A percentile compares a stretch with the other conserved stretches of the same genome.
phyloP scores from a whole-genome alignment of 305 asterid species.

The Ilex paraguariensis region DNA sequence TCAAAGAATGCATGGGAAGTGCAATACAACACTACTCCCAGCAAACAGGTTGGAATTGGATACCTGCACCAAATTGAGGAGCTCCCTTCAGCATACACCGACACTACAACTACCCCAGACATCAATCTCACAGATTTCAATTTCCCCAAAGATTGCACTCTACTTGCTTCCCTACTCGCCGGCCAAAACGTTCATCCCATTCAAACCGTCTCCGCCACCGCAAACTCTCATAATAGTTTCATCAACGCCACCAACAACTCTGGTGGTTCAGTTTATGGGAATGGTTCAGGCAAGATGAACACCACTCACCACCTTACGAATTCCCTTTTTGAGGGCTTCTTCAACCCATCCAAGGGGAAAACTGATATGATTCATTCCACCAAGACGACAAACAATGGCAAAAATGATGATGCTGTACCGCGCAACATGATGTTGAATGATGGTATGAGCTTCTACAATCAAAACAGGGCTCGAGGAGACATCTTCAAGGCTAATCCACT shows the following conservation, averaged over 20 bases:
- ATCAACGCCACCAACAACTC: neutral
- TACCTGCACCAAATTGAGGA: slow-evolving; percentile 15
- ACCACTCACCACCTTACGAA: neutral
- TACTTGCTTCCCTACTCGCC: slow-evolving; percentile 24
- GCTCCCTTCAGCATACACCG: slow-evolving; percentile 14
- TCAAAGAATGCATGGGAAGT: slow-evolving; percentile 41
- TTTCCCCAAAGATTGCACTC: slow-evolving; percentile 33
- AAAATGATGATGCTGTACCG: neutral
- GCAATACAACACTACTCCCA: slow-evolving; percentile 15
- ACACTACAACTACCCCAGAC: slow-evolving; percentile 7
- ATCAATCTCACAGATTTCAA: slow-evolving; percentile 23
- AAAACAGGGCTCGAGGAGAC: slow-evolving; percentile 9
- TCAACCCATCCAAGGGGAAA: slow-evolving; percentile 5
- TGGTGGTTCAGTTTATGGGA: slow-evolving; percentile 1
- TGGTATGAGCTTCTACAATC: slow-evolving; percentile 13
- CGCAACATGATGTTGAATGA: slow-evolving; percentile 2
- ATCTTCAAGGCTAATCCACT: slow-evolving; percentile 10
- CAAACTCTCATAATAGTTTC: slow-evolving; percentile 15
- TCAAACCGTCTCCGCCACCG: slow-evolving; percentile 9
- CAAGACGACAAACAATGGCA: neutral
- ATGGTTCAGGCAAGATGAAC: neutral
- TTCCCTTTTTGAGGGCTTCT: slow-evolving; percentile 1
- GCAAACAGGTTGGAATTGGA: slow-evolving; percentile 3
- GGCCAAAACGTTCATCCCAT: slow-evolving; percentile 23
- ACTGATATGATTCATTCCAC: slow-evolving; percentile 1